Evolutionary conservation across 176 grass and related monocot genomes (phyloP), one percentile per base, ranked within the genome.

Genomic region (Pharus latifolius): DNA sequence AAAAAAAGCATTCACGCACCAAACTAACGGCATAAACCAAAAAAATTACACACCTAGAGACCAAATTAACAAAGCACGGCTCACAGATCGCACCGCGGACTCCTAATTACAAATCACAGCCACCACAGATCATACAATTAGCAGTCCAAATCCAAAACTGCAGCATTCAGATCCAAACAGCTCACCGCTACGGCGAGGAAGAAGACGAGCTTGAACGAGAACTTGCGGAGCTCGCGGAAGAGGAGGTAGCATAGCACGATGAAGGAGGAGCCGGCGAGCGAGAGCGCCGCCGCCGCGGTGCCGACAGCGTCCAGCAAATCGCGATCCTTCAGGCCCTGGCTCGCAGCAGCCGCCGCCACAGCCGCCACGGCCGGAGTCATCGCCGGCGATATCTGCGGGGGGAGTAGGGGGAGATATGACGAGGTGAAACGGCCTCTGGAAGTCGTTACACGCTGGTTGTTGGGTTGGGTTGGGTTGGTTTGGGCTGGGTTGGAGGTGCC

Each of bases 181-280:
- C 64, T 82, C 71, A 93, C 90, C 41, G 90, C 90, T 66, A 99
- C 57, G 20, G 90, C 87, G 25, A 99, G 95, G 82, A 88, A 94
- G 90, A 82, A 99, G 46, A 99, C 82, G 67, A 98, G 95, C 80
- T 93, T 98, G 81, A 94, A 98, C 16, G 95, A 99, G 84, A 99
- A 99, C 80, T 91, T 99, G 65, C 86, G 95, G 50, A 99, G 90
- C 67, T 99, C 87, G 63, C 91, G 91, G 90, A 99, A 94, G 72
- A 94, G 81, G 62, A 94, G 71, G 80, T 99, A 99, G 75, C 95
- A 99, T 11, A 94, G 66, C 37, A 99, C 95, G 73, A 99, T 99
- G 83, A 94, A 99, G 49, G 87, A 83, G 22, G 95, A 99, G 49
- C 95, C 95, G 25, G 42, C 81, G 11, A 99, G 76, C 4, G 95